Conservation (phyloP, 139 green algal genomes). For the Raphidocelis subcapitata region DNA sequence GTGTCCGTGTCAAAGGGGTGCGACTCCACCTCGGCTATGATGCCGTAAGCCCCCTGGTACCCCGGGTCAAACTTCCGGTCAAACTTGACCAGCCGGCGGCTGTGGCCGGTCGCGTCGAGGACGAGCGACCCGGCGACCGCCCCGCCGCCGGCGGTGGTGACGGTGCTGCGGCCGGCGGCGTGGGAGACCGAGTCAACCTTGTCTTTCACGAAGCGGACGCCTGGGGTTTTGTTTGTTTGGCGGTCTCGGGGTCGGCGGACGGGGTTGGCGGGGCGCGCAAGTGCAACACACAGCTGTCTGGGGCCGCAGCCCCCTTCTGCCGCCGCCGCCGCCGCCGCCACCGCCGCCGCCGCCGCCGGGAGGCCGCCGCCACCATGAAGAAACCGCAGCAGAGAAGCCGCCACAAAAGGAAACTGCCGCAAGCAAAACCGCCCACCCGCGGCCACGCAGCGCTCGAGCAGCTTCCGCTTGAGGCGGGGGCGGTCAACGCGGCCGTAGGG, state of each 20-base stretch:
- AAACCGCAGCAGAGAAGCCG: no score
- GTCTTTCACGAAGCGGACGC: conserved; percentile 46
- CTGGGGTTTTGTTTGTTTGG: no score
- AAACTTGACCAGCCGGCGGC: conserved; percentile 85
- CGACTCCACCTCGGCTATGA: conserved; percentile 81
- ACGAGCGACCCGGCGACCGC: conserved; percentile 69
- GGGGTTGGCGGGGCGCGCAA: no score
- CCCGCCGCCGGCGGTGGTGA: conserved; percentile 48
- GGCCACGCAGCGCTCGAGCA: conserved; percentile 77
- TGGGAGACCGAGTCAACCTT: conserved; percentile 71
- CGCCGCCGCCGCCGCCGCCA: no score
- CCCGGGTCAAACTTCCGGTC: conserved; percentile 92
- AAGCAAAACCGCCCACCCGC: conserved; percentile 46
- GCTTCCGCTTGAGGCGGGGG: conserved; percentile 84
- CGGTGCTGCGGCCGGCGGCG: conserved; percentile 41
- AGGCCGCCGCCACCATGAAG: no score
- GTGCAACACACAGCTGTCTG: no score
- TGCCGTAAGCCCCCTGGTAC: conserved; percentile 95
- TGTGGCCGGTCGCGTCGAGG: conserved; percentile 92
- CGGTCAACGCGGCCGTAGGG: conserved; percentile 93
- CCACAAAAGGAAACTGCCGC: no score
- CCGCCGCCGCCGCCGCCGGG: no score
- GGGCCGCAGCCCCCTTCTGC: no score
- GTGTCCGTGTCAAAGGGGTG: conserved; percentile 90
- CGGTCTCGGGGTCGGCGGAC: no score